Evolutionary conservation across 306 rosid species (phyloP).

Genomic region (Prunus kanzakura): DNA sequence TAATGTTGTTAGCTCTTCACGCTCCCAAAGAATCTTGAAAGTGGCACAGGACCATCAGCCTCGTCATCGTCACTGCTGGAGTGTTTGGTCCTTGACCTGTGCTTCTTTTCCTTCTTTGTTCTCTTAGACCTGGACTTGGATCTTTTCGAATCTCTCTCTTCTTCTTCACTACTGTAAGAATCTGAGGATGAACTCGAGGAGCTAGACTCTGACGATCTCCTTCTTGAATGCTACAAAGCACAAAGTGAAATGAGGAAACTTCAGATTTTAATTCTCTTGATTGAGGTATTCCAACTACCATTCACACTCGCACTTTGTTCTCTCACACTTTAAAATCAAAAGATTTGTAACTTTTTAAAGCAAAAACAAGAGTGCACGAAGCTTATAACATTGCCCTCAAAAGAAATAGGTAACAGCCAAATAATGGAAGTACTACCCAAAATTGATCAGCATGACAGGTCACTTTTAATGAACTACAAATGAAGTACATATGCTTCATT

Average conservation of each 20-base stretch:
- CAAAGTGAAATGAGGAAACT: constrained; percentile 14
- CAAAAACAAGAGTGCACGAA: not conserved
- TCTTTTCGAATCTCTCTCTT: constrained; percentile 68
- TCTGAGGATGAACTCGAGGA: constrained; percentile 63
- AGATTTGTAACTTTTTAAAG: not conserved
- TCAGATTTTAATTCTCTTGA: not conserved
- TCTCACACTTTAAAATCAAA: not conserved
- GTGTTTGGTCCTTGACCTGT: constrained; percentile 63
- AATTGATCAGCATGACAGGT: not conserved
- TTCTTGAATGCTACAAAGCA: constrained; percentile 69
- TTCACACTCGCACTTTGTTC: not conserved
- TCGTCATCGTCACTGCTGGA: constrained; percentile 42
- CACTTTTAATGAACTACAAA: not conserved
- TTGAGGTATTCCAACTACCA: not conserved
- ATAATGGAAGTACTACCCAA: not conserved
- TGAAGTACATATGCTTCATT: not conserved
- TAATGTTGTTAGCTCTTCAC: constrained; percentile 45
- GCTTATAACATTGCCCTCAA: not conserved
- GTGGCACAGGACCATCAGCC: constrained; percentile 81
- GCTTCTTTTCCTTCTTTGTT: constrained; percentile 81
- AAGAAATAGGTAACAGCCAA: not conserved
- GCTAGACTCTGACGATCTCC: constrained; percentile 72
- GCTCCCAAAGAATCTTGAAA: constrained; percentile 80
- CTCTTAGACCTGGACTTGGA: constrained; percentile 83
- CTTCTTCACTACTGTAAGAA: constrained; percentile 65